Evolutionary conservation across 805 yeast species (phyloP).

Genomic region (Zygosaccharomyces lentus): DNA sequence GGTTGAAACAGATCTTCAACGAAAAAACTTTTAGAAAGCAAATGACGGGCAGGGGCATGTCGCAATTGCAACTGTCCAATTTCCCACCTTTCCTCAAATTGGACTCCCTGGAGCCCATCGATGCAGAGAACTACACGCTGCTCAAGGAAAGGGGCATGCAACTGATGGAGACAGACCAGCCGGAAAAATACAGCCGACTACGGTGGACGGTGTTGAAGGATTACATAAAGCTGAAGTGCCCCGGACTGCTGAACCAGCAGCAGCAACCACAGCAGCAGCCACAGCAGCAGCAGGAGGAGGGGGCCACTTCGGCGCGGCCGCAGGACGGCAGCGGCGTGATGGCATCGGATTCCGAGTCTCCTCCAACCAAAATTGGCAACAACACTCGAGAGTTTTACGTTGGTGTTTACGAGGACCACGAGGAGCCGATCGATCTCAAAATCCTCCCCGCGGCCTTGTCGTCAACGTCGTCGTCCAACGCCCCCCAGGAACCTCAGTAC

Average conservation of each 20-base stretch:
- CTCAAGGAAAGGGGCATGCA: conserved; percentile 8
- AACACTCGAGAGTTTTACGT: conserved; percentile 36
- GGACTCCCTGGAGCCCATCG: conserved; percentile 19
- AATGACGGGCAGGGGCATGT: conserved; percentile 36
- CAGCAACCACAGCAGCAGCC: conserved; percentile 4
- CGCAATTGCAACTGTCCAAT: conserved; percentile 29
- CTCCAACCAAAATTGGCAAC: conserved; percentile 6
- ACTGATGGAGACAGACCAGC: conserved; percentile 19
- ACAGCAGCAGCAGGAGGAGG: conserved; percentile 5
- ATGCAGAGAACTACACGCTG: conserved; percentile 7
- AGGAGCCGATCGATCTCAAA: conserved; percentile 16
- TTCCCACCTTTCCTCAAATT: conserved; percentile 34
- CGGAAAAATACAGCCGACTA: conserved; percentile 29
- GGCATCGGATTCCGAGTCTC: conserved; percentile 1
- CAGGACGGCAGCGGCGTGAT: conserved; percentile 8
- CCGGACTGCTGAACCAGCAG: conserved; percentile 22
- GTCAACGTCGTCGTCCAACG: too few relatives aligned
- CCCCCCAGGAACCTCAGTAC: conserved; percentile 18
- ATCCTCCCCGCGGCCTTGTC: not conserved
- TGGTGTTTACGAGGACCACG: conserved; percentile 34
- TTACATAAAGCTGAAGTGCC: conserved; percentile 34
- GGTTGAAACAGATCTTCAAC: conserved; percentile 32
- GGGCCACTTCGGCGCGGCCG: conserved; percentile 1
- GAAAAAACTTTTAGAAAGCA: conserved; percentile 34
- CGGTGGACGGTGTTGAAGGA: conserved; percentile 40